Conservation (phyloP, 2,329 filamentous ascomycete genomes). For the Ceratocystis harringtonii region DNA sequence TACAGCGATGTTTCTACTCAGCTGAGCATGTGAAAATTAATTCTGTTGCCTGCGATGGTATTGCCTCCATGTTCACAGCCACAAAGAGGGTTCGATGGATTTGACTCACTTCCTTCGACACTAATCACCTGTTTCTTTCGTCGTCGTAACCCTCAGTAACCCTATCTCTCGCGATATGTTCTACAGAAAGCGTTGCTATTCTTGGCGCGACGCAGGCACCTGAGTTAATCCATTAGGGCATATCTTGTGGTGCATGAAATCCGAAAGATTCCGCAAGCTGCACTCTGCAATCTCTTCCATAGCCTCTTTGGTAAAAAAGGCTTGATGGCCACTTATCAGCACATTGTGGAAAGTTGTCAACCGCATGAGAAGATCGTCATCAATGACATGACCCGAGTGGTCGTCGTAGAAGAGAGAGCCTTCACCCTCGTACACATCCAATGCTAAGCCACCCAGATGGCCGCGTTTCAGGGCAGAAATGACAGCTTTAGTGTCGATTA, state of each 20-base stretch:
- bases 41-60: background rate
- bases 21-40: background rate
- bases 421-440: constrained; percentile 56
- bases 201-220: background rate
- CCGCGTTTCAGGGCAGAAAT: constrained; percentile 45
- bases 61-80: background rate
- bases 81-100: background rate
- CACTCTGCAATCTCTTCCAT: constrained; percentile 46
- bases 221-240: constrained; percentile 29
- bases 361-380: constrained; percentile 51
- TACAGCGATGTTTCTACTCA: no score
- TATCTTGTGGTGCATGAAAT: constrained; percentile 26
- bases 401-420: constrained; percentile 50
- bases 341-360: constrained; percentile 55
- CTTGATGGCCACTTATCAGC: constrained; percentile 51
- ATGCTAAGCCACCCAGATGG: constrained; percentile 45
- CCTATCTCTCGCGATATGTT: background rate
- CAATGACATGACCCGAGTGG: constrained; percentile 47
- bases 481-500: constrained; percentile 46
- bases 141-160: background rate
- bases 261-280: constrained; percentile 41
- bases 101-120: background rate
- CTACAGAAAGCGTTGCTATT: background rate
- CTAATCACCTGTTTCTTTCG: background rate
- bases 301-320: constrained; percentile 53